phyloP scores from a whole-genome alignment of 2,329 filamentous ascomycete genomes.

The Didymella exigua region DNA sequence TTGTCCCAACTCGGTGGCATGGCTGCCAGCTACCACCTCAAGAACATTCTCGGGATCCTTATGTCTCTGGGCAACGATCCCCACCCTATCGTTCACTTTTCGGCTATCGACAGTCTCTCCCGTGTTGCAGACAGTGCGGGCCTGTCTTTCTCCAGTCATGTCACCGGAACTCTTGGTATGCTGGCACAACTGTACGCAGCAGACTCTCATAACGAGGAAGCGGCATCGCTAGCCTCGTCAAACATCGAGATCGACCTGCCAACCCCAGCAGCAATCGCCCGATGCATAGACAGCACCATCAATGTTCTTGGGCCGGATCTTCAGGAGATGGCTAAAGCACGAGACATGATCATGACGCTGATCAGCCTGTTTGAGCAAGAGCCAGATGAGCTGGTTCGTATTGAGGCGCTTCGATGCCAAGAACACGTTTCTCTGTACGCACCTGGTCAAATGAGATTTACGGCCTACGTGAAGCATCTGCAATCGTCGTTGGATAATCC shows the following conservation, averaged over 20 bases:
- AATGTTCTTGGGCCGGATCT: conserved; percentile 95
- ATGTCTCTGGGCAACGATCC: conserved; percentile 97
- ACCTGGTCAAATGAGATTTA: conserved; percentile 82
- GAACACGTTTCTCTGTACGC: conserved; percentile 94
- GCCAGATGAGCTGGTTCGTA: conserved; percentile 70
- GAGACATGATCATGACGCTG: conserved; percentile 87
- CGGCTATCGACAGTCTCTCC: conserved; percentile 88
- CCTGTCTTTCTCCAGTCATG: conserved; percentile 87
- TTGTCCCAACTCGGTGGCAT: conserved; percentile 96
- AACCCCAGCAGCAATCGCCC: conserved; percentile 80
- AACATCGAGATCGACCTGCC: conserved; percentile 87
- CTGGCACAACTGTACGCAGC: conserved; percentile 89
- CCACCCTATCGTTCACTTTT: conserved; percentile 93
- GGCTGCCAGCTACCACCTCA: conserved; percentile 94
- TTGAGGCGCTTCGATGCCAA: conserved; percentile 79
- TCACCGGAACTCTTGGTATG: conserved; percentile 90
- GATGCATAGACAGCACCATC: conserved; percentile 92
- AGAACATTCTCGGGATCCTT: conserved; percentile 96
- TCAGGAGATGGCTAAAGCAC: conserved; percentile 88
- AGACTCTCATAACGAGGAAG: conserved; percentile 88
- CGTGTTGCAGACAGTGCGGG: conserved; percentile 90
- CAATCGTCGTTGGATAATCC: conserved; percentile 77
- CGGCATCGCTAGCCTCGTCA: conserved; percentile 78
- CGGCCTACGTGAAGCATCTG: conserved; percentile 79
- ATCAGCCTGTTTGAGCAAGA: conserved; percentile 83